These are phyloP conservation scores for Populus pruinosa DNA, from an alignment of 345 rosid species.

Conservation along the genomic window DNA sequence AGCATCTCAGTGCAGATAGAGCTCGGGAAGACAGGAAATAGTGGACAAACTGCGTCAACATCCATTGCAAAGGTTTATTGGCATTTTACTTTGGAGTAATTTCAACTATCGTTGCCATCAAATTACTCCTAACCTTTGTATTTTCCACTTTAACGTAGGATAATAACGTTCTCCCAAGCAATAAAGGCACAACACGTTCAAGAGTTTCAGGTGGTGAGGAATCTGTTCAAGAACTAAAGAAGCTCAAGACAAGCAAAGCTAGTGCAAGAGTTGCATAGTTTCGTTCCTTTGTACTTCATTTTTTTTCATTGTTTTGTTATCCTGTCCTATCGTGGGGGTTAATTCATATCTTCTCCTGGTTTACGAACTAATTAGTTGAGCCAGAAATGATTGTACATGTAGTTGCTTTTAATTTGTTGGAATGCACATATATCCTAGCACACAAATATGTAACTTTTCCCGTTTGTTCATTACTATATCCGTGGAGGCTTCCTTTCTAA, in stretches of 20 bases:
- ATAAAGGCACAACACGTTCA: slow-evolving; percentile 30
- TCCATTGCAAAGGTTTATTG: slow-evolving; percentile 35
- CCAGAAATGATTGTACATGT: slow-evolving; percentile 38
- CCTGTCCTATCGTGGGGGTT: slow-evolving; percentile 10
- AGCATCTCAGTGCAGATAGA: slow-evolving; percentile 84
- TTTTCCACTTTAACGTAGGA: slow-evolving; percentile 24
- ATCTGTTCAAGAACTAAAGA: slow-evolving; percentile 43
- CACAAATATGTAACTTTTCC: slow-evolving; percentile 15
- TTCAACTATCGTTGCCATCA: background rate
- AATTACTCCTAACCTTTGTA: background rate
- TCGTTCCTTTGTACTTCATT: slow-evolving; percentile 18
- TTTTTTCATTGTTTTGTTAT: slow-evolving; percentile 31
- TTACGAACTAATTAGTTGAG: slow-evolving; percentile 29
- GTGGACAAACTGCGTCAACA: slow-evolving; percentile 15
- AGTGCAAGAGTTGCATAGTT: slow-evolving; percentile 1
- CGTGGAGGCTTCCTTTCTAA: slow-evolving; percentile 12
- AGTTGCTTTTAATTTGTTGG: slow-evolving; percentile 19
- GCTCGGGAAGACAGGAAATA: slow-evolving; percentile 57
- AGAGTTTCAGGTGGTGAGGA: slow-evolving; percentile 32
- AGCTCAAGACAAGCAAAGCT: slow-evolving; percentile 41
- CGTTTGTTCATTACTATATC: background rate
- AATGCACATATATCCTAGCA: slow-evolving; percentile 31
- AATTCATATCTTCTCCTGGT: slow-evolving; percentile 31
- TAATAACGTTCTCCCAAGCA: slow-evolving; percentile 17
- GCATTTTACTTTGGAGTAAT: background rate